Evolutionary conservation across 495 filamentous ascomycete genomes (phyloP), one percentile per base, ranked within the genome.

Genomic region (Talaromyces wortmannii): DNA sequence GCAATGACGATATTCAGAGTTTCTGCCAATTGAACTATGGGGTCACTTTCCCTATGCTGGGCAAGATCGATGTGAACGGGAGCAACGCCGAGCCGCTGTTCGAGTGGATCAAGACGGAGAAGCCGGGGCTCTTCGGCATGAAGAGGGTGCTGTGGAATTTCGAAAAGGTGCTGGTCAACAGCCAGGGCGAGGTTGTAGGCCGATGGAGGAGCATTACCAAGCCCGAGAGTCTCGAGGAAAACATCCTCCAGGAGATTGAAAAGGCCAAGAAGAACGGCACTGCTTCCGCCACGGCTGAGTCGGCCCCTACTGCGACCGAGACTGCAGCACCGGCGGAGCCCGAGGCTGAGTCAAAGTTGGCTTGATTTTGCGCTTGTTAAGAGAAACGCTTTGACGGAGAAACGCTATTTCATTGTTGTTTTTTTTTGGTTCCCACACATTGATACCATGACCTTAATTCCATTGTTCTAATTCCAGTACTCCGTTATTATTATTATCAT

Each of bases 21-120:
- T 97, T 98, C 79, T 96, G 94, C 80, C 84, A 89, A 73, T 31
- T 89, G 62, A 97, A 97, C 81, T 97, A 96, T 73, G 94, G 95
- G 66, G 90, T 97, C 52, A 84, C 79, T 12, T 99, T 99, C 79
- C 90, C 92, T 55, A 77, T 99, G 43, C 76, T 99, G 53, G 84
- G 84, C 66, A 97, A 99, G 81, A 78, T 86, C 40, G 88, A 97
- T 48, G 94, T 98, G 43, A 99, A 99, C 65, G 94, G 94, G 58
- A 79, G 83, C 43, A 74, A 85, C 7, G 90, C 90, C 18, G 81
- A 84, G 53, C 92, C 92, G 1, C 63, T 97, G 42, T 98, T 77
- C 68, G 81, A 87, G 65, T 97, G 89, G 85, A 69, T 99, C 72
- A 99, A 97, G 83, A 77, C 78, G 33, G 77, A 89, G 74, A 83